Conservation (phyloP, 1,284 basidiomycete species). For the Puccinia polysora region DNA sequence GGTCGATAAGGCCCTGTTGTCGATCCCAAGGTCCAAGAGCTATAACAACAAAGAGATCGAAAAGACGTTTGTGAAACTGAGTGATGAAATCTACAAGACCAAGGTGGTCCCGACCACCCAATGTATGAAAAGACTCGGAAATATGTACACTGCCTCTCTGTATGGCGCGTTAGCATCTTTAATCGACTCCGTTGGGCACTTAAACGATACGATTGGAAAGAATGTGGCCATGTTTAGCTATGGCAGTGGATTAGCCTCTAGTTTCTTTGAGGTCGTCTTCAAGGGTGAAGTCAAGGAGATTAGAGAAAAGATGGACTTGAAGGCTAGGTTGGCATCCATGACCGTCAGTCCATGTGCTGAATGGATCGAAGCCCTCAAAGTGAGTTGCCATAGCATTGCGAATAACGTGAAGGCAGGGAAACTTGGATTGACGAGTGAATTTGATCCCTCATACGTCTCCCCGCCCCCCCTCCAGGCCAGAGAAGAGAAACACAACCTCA, state of each 20-base stretch:
- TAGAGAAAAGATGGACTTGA: constrained; percentile 70
- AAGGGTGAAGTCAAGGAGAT: constrained; percentile 80
- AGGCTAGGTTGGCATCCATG: constrained; percentile 73
- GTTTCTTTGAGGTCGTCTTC: constrained; percentile 80
- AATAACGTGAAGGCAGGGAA: neutral
- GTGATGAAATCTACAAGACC: constrained; percentile 61
- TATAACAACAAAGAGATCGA: constrained; percentile 91
- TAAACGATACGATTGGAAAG: constrained; percentile 65
- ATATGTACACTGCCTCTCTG: constrained; percentile 98
- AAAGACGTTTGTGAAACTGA: constrained; percentile 66
- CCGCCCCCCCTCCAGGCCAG: constrained; percentile 41
- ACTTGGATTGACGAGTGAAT: neutral
- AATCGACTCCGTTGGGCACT: constrained; percentile 65
- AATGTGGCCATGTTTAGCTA: constrained; percentile 88
- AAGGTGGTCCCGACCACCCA: constrained; percentile 66
- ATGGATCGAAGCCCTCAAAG: constrained; percentile 71
- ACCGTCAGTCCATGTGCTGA: constrained; percentile 85
- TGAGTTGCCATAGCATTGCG: too few species aligned
- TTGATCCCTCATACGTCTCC: neutral
- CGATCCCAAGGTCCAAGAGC: constrained; percentile 66
- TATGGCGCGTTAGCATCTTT: constrained; percentile 87
- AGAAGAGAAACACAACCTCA: constrained; percentile 93
- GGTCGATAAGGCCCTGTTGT: constrained; percentile 64
- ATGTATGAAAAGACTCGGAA: constrained; percentile 80
- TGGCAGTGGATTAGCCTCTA: constrained; percentile 84